Evolutionary conservation across 1,284 basidiomycete species (phyloP), one percentile per base, ranked within the genome.

Genomic region (Naganishia cerealis): DNA sequence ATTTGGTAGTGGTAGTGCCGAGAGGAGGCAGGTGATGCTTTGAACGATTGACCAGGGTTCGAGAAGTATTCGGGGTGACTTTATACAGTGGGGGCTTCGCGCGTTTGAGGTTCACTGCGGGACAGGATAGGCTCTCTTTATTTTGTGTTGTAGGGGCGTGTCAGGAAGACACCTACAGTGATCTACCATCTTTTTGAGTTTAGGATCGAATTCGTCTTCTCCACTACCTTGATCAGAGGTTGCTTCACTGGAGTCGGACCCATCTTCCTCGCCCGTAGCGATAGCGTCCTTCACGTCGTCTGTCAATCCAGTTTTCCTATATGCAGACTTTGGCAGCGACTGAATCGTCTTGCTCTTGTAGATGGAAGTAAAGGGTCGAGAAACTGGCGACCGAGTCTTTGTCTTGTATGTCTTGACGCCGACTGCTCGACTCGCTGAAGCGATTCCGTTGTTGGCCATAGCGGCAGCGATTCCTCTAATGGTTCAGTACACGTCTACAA

Each of bases 121-220:
- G 10, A n/a, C 26, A 48, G 29, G 29, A 33, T 33, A 33, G 29
- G 29, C 29, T 33, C 29, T 33, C 3, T 33, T 33, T 6, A 6
- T 24, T 50, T 21, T 24, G 21, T 7, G 9, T 2, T 24, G 8
- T 8, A 18, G 26, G 43, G 29, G 33, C n/a, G 1, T 26, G 2
- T 26, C 12, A n/a, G 15, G 26, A 18, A 16, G 15, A n/a, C 0
- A 29, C 61, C 21, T n/a, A 63, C 61, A 54, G 9, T 54, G 13
- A 7, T 39, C 15, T 2, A 54, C 61, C 38, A 54, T 24, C 12
- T 21, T 38, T 26, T 53, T 63, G 29, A 63, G 29, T 3, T 63
- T 7, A 0, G 61, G 61, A 42, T 63, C 61, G 42, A 63, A 54
- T 38, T 53, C 61, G n/a, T 63, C 59, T 21, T 50, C 46, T 24